Evolutionary conservation across 2,329 filamentous ascomycete species (phyloP).

Genomic region (Chrysoporthe cubensis): DNA sequence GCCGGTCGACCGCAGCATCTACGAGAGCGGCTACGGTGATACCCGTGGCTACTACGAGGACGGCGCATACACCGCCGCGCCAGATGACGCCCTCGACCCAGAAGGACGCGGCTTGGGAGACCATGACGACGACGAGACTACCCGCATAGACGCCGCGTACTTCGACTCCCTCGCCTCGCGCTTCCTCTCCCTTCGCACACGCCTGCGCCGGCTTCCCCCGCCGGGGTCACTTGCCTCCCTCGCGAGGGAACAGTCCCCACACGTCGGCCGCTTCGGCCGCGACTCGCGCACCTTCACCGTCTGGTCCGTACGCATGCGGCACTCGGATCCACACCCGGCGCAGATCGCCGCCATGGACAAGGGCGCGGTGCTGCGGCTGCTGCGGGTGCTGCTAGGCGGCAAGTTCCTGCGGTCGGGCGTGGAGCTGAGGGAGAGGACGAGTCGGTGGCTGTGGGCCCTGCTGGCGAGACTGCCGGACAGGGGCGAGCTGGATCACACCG

Average conservation of each 20-base stretch:
- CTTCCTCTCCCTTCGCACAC: conserved; percentile 67
- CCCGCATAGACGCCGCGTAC: conserved; percentile 65
- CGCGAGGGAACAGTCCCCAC: conserved; percentile 33
- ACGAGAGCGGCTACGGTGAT: conserved; percentile 55
- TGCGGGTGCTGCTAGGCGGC: conserved; percentile 68
- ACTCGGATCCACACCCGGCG: conserved; percentile 59
- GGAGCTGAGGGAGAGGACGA: conserved; percentile 67
- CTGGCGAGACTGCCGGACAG: conserved; percentile 74
- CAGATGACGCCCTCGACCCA: conserved; percentile 31
- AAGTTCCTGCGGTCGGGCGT: conserved; percentile 65
- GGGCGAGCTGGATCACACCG: conserved; percentile 74
- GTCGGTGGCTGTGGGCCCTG: conserved; percentile 84
- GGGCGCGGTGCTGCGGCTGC: conserved; percentile 65
- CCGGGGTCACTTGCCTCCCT: conserved; percentile 57
- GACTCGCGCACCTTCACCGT: conserved; percentile 51
- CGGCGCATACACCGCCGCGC: conserved; percentile 74
- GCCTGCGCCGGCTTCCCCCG: conserved; percentile 61
- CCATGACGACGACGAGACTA: conserved; percentile 36
- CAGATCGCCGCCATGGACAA: conserved; percentile 70
- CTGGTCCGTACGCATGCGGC: conserved; percentile 58
- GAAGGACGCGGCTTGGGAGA: conserved; percentile 37
- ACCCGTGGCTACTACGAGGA: conserved; percentile 72
- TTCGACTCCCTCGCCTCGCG: conserved; percentile 67
- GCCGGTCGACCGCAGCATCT: conserved; percentile 47
- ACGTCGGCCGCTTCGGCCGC: conserved; percentile 57